phyloP scores from a whole-genome alignment of 2,329 filamentous ascomycete species.

The Penicillium digitatum region DNA sequence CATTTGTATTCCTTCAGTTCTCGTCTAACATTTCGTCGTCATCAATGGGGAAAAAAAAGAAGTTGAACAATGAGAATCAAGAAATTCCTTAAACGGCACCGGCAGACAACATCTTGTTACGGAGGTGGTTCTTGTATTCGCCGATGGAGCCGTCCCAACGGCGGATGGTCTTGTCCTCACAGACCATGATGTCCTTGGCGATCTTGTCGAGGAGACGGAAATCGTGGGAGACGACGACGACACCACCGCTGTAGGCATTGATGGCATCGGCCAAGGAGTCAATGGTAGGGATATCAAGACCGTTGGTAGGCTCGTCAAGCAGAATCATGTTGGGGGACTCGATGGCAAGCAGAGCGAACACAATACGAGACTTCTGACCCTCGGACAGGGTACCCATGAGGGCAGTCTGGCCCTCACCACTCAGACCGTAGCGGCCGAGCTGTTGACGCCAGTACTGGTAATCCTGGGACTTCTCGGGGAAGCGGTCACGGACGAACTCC shows the following conservation, averaged over 20 bases:
- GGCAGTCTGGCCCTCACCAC: constrained; percentile 89
- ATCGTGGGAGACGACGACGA: constrained; percentile 97
- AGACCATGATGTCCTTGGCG: constrained; percentile 98
- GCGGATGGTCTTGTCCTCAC: constrained; percentile 92
- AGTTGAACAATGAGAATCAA: constrained; percentile 9
- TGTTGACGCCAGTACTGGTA: constrained; percentile 99
- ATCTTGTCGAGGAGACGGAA: constrained; percentile 99
- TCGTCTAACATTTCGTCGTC: constrained; percentile 37
- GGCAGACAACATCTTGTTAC: constrained; percentile 94
- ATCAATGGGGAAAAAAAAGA: constrained; percentile 21
- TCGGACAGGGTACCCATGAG: constrained; percentile 98
- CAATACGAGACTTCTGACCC: constrained; percentile 96
- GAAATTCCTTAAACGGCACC: constrained; percentile 69
- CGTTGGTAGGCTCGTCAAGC: constrained; percentile 98
- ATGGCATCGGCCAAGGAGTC: constrained; percentile 97
- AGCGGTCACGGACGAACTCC: constrained; percentile 97
- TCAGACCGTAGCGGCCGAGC: constrained; percentile 89
- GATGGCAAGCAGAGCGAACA: constrained; percentile 93
- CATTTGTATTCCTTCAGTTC: constrained; percentile 27
- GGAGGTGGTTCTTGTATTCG: constrained; percentile 96
- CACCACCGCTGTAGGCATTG: constrained; percentile 92
- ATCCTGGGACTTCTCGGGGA: constrained; percentile 81
- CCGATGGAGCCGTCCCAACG: constrained; percentile 85
- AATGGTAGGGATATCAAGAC: constrained; percentile 97
- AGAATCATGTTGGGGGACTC: constrained; percentile 96